Percentiles rank a stretch among this genome's conserved stretches.
Evolutionary conservation across 208 protist species (phyloP).

Genomic region (Crithidia acanthocephali): DNA sequence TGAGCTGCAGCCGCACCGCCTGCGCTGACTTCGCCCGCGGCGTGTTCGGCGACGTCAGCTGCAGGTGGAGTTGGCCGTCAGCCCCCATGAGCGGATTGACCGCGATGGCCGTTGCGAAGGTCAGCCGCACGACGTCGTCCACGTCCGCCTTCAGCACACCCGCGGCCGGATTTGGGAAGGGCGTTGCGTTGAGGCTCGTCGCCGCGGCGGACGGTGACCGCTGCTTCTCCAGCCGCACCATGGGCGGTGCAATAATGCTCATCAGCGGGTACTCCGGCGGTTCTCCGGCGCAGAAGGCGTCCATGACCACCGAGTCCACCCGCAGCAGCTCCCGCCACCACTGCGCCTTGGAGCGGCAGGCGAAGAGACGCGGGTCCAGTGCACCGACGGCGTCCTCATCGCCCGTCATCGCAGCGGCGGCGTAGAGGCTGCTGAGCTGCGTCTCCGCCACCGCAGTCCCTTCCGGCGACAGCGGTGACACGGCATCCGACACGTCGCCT

Average conservation of each 20-base stretch:
- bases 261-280: conserved; percentile 35
- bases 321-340: conserved; percentile 34
- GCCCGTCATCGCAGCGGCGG: neutral
- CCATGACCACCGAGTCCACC: conserved; percentile 34
- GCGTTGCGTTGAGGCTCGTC: conserved; percentile 2
- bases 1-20: conserved; percentile 32
- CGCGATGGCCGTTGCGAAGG: conserved; percentile 30
- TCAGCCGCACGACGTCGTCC: conserved; percentile 41
- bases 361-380: conserved; percentile 22
- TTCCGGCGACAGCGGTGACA: neutral
- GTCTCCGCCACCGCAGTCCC: neutral
- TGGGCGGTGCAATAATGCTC: conserved; percentile 17
- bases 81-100: conserved; percentile 37
- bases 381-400: conserved; percentile 16
- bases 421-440: neutral
- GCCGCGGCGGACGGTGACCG: neutral
- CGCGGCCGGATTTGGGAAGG: neutral
- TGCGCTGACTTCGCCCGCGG: neutral
- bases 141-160: conserved; percentile 25
- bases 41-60: neutral
- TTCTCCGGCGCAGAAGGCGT: conserved; percentile 18
- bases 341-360: conserved; percentile 8
- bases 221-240: conserved; percentile 20
- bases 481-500: neutral
- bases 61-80: neutral